Evolutionary conservation across 176 grass and related monocot species (phyloP).

Genomic region (Pontederia paniculata): DNA sequence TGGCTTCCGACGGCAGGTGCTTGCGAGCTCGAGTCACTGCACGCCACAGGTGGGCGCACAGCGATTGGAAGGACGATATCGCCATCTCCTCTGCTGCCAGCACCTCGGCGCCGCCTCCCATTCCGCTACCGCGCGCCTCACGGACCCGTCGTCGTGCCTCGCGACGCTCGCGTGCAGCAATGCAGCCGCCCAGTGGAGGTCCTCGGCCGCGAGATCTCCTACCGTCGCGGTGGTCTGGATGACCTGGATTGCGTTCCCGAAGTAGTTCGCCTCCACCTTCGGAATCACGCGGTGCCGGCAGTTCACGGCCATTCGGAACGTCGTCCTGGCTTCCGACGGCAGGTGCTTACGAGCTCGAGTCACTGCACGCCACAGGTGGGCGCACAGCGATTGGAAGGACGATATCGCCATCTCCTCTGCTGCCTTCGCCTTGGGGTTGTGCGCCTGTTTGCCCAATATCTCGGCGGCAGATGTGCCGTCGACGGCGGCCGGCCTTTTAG

Average conservation of each 20-base stretch:
- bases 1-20: conserved; percentile 31
- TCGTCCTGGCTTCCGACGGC: conserved; percentile 32
- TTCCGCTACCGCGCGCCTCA: conserved; percentile 31
- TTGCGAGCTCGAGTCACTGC: conserved; percentile 53
- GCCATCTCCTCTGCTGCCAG: conserved; percentile 21
- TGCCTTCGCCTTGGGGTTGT: conserved; percentile 31
- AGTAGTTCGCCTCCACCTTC: conserved; percentile 42
- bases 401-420: conserved; percentile 24
- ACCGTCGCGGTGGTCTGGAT: conserved; percentile 44
- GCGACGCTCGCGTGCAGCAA: conserved; percentile 47
- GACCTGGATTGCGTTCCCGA: conserved; percentile 98
- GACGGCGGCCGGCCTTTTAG: background rate
- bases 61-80: conserved; percentile 77
- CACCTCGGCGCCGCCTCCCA: conserved; percentile 75
- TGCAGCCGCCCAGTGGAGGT: conserved; percentile 43
- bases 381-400: conserved; percentile 78
- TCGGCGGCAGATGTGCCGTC: conserved; percentile 26
- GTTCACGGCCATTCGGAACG: conserved; percentile 83
- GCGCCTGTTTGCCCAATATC: conserved; percentile 56
- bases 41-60: conserved; percentile 74
- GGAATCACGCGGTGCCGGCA: conserved; percentile 70
- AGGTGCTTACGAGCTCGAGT: conserved; percentile 54
- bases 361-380: conserved; percentile 59
- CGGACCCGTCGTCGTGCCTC: conserved; percentile 41
- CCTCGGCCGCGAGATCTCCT: conserved; percentile 39